These are phyloP conservation scores for Solanum dulcamara DNA, from an alignment of 257 asterid genomes.

Conservation along the genomic window DNA sequence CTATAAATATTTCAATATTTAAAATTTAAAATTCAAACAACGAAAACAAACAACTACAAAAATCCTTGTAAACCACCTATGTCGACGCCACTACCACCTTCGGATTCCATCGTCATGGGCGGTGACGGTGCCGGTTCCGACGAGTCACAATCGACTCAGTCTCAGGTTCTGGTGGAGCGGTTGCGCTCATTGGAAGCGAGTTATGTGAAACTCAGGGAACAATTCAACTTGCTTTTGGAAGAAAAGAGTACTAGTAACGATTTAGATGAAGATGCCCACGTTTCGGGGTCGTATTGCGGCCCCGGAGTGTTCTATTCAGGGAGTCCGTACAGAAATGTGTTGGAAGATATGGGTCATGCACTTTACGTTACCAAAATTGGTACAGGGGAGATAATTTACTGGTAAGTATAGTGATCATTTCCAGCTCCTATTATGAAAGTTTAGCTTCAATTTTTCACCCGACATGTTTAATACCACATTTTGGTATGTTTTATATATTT, in stretches of 20 bases:
- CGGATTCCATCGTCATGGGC: conserved; percentile 27
- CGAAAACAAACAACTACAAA: not conserved
- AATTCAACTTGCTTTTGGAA: conserved; percentile 20
- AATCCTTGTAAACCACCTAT: not conserved
- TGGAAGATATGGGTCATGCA: conserved; percentile 58
- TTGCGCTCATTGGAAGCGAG: conserved; percentile 40
- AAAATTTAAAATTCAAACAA: not conserved
- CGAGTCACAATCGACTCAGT: not conserved
- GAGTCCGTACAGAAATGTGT: conserved; percentile 34
- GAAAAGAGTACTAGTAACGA: conserved; percentile 5
- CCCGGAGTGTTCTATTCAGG: conserved; percentile 24
- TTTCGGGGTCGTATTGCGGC: conserved; percentile 2
- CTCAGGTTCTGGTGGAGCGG: conserved; percentile 14
- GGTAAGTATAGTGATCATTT: conserved; percentile 17
- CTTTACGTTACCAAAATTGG: conserved; percentile 26
- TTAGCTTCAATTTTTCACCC: too few relatives aligned
- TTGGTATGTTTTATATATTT: not conserved
- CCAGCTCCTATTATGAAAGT: not conserved
- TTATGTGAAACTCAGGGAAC: conserved; percentile 32
- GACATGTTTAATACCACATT: too few relatives aligned
- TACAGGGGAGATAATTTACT: conserved; percentile 43
- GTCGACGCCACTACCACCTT: not conserved
- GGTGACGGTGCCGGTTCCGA: not conserved
- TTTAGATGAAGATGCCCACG: conserved; percentile 8
- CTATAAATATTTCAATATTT: not conserved